phyloP scores from a whole-genome alignment of 345 rosid genomes.

The Rhizophora apiculata region DNA sequence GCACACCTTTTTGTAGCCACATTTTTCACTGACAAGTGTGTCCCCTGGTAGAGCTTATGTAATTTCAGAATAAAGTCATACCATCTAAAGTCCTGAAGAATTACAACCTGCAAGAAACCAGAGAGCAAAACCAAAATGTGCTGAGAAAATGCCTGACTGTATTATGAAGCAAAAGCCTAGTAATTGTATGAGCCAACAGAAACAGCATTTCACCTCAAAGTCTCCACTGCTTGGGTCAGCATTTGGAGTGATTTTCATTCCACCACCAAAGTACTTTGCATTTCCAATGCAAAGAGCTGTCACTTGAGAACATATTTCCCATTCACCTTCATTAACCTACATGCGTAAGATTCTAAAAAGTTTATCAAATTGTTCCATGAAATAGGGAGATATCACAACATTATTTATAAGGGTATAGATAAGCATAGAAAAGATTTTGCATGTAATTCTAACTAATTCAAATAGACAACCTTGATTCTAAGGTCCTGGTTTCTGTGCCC shows the following conservation, averaged over 20 bases:
- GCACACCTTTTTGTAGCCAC: conserved; percentile 71
- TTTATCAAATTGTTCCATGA: not conserved
- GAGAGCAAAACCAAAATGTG: conserved; percentile 16
- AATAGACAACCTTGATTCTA: conserved; percentile 56
- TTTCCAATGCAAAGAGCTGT: conserved; percentile 94
- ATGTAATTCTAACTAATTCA: not conserved
- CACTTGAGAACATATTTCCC: conserved; percentile 72
- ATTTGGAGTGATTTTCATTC: conserved; percentile 95
- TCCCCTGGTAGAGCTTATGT: conserved; percentile 73
- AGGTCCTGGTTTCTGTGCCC: conserved; percentile 78
- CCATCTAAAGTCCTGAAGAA: conserved; percentile 94
- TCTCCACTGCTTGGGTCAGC: conserved; percentile 75
- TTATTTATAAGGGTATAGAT: not conserved
- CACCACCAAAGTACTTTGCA: conserved; percentile 94
- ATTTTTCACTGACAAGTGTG: conserved; percentile 69
- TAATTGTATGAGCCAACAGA: not conserved
- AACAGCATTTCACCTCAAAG: conserved; percentile 56
- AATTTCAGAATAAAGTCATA: conserved; percentile 76
- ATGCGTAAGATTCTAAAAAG: conserved; percentile 14
- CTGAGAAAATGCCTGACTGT: not conserved
- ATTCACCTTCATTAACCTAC: conserved; percentile 76
- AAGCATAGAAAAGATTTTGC: not conserved
- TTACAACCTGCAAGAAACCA: conserved; percentile 60
- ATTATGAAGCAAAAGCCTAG: not conserved
- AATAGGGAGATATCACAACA: not conserved